Evolutionary conservation across 1,284 basidiomycete species (phyloP).

Genomic region (Golubevia sp.): DNA sequence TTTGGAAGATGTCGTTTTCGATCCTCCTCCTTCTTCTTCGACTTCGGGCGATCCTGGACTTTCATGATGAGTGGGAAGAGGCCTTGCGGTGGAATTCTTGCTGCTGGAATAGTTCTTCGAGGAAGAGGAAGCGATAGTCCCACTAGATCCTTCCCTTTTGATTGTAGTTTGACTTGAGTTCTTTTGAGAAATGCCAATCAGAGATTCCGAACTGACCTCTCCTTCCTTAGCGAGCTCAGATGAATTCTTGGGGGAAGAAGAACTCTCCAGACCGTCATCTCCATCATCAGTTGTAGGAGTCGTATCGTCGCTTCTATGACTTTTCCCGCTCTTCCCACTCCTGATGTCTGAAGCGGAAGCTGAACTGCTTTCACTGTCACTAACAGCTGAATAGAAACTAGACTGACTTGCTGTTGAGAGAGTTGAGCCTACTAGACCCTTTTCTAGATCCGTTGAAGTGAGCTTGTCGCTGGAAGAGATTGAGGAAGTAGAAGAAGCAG

Average conservation of each 20-base stretch:
- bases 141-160: conserved; percentile 38
- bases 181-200: conserved; percentile 26
- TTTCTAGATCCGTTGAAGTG: too few species aligned
- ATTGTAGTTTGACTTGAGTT: conserved; percentile 65
- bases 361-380: background rate
- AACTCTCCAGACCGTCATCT: conserved; percentile 23
- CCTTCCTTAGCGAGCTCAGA: background rate
- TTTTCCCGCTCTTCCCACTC: conserved; percentile 2
- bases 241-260: background rate
- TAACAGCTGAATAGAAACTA: background rate
- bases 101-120: conserved; percentile 23
- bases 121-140: conserved; percentile 1
- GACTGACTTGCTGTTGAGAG: too few species aligned
- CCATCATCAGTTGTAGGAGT: conserved; percentile 61
- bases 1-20: too few species aligned
- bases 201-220: background rate
- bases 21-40: too few species aligned
- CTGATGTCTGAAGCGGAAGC: background rate
- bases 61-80: background rate
- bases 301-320: conserved; percentile 32
- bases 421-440: too few species aligned
- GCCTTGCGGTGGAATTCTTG: conserved; percentile 21
- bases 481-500: too few species aligned
- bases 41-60: too few species aligned
- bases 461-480: too few species aligned